Evolutionary conservation across 2,329 filamentous ascomycete species (phyloP), one percentile per base, ranked within the genome.

Genomic region (Aspergillus sp.): DNA sequence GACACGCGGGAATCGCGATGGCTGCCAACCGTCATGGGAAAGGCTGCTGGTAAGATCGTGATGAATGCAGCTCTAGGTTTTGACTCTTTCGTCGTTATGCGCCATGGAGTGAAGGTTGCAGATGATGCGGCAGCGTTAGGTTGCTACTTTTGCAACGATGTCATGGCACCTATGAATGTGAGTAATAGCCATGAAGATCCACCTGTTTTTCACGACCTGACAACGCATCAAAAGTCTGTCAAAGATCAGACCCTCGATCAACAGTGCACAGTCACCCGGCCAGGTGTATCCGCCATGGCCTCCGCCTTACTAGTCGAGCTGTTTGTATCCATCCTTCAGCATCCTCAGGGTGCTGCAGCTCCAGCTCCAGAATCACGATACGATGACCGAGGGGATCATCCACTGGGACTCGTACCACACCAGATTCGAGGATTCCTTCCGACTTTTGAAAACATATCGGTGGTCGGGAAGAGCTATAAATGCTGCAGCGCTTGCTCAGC

Each of bases 71-170:
- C 94, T 1, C 81, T 99, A 3, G 94, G 94, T 0, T 99, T 99
- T 66, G 94, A 99, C 72, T 94, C 91, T 0, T 99, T 90, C 64
- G 91, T 99, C 2, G 91, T 96, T 32, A 97, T 99, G 94, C 85
- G 94, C 52, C 94, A 99, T 71, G 94, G 94, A 1, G 82, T 84
- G 60, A 78, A 79, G 3, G 70, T 74, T 40, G 76, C 79, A 47
- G 78, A 82, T 10, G 79, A 75, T n/a, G 78, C 84, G 49, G 77
- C 84, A 47, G 85, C 89, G 21, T 79, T 97, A 21, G 94, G 94
- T 9, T 99, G 94, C 73, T 99, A 99, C 71, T 99, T 97, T 73
- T 99, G 94, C 75, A 97, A 96, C 65, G 94, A 99, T 69, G 93
- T 99, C 21, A 93, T 97, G 46, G 90, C 93, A 5, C 94, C 94